Percentiles rank a stretch among this genome's conserved stretches.
phyloP scores from a whole-genome alignment of 495 filamentous ascomycete species.

The Podospora pseudopauciseta region DNA sequence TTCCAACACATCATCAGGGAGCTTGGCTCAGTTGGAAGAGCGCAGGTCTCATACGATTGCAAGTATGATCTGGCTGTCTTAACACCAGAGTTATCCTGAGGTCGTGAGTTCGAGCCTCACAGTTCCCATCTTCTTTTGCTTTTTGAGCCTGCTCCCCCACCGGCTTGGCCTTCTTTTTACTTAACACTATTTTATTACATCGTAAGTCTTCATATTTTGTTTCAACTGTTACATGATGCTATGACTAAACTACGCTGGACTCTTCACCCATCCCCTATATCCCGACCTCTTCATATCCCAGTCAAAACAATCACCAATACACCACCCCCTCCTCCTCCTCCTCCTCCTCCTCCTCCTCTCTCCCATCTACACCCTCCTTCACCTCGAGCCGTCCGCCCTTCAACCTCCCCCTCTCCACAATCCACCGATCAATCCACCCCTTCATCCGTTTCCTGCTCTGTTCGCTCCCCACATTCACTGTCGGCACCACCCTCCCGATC shows the following conservation, averaged over 20 bases:
- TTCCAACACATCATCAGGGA: conserved; percentile 5
- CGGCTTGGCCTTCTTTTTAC: no score
- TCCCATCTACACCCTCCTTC: conserved; percentile 28
- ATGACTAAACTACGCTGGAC: neutral
- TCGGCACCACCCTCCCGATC: conserved; percentile 86
- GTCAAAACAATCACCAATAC: conserved; percentile 37
- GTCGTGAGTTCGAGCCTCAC: conserved; percentile 25
- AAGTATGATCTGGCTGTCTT: conserved; percentile 19
- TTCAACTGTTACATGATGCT: neutral
- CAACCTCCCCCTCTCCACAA: conserved; percentile 66
- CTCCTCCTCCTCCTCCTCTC: conserved; percentile 27
- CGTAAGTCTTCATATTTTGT: no score
- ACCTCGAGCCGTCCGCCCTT: conserved; percentile 62
- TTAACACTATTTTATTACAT: no score
- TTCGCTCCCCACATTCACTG: conserved; percentile 80
- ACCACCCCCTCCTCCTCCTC: conserved; percentile 35
- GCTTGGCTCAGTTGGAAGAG: conserved; percentile 27
- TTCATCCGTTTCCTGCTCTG: conserved; percentile 74
- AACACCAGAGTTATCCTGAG: conserved; percentile 21
- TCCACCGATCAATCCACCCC: conserved; percentile 84
- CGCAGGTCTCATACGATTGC: conserved; percentile 22
- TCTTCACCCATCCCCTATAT: neutral
- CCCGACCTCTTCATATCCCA: neutral
- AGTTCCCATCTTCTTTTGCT: conserved; percentile 13
- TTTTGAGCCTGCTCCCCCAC: neutral